Conservation (phyloP, 805 yeast genomes). For the Ogataea minuta region DNA sequence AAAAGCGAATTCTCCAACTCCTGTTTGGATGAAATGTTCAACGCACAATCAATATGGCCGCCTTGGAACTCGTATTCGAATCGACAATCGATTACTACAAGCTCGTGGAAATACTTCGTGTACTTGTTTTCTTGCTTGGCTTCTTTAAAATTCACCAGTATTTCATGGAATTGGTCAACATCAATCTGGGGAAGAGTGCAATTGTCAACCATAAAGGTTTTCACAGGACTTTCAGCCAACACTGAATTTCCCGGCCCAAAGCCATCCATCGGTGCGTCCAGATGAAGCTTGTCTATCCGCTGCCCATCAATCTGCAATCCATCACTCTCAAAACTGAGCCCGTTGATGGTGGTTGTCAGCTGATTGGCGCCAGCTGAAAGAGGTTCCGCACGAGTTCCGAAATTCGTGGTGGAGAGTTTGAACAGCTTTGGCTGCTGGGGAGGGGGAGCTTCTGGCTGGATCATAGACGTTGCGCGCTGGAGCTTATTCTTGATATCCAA, state of each 20-base stretch:
- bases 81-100: slow-evolving; percentile 78
- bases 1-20: slow-evolving; percentile 62
- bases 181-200: slow-evolving; percentile 72
- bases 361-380: slow-evolving; percentile 27
- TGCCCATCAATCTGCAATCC: background rate
- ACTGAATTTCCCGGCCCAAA: slow-evolving; percentile 24
- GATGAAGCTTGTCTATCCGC: slow-evolving; percentile 11
- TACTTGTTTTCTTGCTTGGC: slow-evolving; percentile 31
- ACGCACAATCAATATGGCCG: slow-evolving; percentile 85
- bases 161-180: slow-evolving; percentile 53
- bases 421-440: slow-evolving; percentile 14
- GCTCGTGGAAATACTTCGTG: slow-evolving; percentile 50
- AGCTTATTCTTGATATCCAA: slow-evolving; percentile 21
- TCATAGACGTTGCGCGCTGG: slow-evolving; percentile 31
- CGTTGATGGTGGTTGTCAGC: slow-evolving; percentile 27
- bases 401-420: slow-evolving; percentile 18
- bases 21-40: slow-evolving; percentile 70
- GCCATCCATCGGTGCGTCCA: slow-evolving; percentile 11
- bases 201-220: slow-evolving; percentile 44
- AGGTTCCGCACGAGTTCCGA: slow-evolving; percentile 10
- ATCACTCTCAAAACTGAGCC: slow-evolving; percentile 3
- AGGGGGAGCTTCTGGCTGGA: slow-evolving; percentile 12
- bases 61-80: slow-evolving; percentile 90
- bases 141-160: slow-evolving; percentile 45
- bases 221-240: slow-evolving; percentile 34